These are phyloP conservation scores for Colletotrichum godetiae DNA, from an alignment of 2,329 filamentous ascomycete genomes.

Conservation along the genomic window DNA sequence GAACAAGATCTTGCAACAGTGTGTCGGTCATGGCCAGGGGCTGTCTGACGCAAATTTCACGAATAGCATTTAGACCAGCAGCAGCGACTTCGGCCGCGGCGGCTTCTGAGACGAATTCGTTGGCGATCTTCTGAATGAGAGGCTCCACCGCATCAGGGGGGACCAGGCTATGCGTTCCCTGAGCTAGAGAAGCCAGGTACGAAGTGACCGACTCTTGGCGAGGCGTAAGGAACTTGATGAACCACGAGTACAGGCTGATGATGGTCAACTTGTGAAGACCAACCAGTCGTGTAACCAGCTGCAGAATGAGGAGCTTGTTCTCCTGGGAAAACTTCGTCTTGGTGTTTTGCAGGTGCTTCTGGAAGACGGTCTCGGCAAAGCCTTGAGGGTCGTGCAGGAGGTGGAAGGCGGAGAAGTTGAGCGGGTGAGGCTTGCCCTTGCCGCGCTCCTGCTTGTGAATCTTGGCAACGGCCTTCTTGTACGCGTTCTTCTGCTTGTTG, in stretches of 20 bases:
- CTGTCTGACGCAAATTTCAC: slow-evolving; percentile 92
- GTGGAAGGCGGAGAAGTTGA: slow-evolving; percentile 97
- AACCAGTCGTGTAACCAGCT: slow-evolving; percentile 90
- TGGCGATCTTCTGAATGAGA: slow-evolving; percentile 92
- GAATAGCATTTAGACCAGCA: slow-evolving; percentile 92
- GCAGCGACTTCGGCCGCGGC: slow-evolving; percentile 90
- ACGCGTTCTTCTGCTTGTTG: slow-evolving; percentile 83
- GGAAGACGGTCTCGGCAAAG: slow-evolving; percentile 90
- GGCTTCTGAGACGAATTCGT: slow-evolving; percentile 97
- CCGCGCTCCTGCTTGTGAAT: slow-evolving; percentile 87
- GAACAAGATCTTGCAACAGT: slow-evolving; percentile 92
- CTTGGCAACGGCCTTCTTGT: slow-evolving; percentile 84
- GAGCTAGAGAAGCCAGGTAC: slow-evolving; percentile 91
- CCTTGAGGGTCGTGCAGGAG: slow-evolving; percentile 94
- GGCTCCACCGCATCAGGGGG: slow-evolving; percentile 94
- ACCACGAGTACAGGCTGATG: slow-evolving; percentile 94
- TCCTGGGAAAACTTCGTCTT: slow-evolving; percentile 89
- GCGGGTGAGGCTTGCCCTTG: slow-evolving; percentile 85
- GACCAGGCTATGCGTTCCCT: slow-evolving; percentile 90
- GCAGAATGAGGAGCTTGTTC: slow-evolving; percentile 88
- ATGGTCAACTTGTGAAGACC: slow-evolving; percentile 93
- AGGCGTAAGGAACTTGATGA: slow-evolving; percentile 90
- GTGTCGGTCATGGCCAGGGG: slow-evolving; percentile 97
- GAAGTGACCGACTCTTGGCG: slow-evolving; percentile 91
- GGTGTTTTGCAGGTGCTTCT: slow-evolving; percentile 88